Conservation (phyloP, 1,284 basidiomycete genomes). For the Apiotrichum laibachii region DNA sequence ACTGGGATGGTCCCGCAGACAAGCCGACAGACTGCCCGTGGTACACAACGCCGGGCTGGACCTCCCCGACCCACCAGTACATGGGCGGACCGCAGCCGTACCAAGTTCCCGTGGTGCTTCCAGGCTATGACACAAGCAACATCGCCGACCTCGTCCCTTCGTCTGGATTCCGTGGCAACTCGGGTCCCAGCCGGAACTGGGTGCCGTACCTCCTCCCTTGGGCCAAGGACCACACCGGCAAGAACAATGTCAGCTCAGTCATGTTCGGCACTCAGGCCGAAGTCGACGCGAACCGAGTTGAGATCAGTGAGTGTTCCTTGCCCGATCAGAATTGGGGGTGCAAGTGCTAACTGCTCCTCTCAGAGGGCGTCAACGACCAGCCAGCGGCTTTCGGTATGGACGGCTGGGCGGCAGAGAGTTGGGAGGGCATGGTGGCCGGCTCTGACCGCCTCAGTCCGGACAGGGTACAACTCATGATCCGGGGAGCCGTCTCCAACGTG, state of each 20-base stretch:
- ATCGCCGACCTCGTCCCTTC: no score
- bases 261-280: background rate
- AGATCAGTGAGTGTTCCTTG: background rate
- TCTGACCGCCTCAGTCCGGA: no score
- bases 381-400: no score
- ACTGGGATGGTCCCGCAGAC: background rate
- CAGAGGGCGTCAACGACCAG: no score
- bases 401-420: no score
- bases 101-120: background rate
- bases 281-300: background rate
- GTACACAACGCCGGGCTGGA: background rate
- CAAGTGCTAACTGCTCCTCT: background rate
- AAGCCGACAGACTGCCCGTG: background rate
- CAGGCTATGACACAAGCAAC: no score
- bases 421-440: no score
- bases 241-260: background rate
- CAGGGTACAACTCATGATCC: no score
- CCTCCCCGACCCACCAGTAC: background rate
- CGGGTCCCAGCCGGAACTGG: no score
- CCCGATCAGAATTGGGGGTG: no score
- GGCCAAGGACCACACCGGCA: background rate
- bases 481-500: no score
- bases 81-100: background rate
- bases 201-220: background rate
- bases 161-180: background rate